Base-by-base conservation (phyloP, 1,284 basidiomycete genomes). In the Apiotrichum porosum region DNA sequence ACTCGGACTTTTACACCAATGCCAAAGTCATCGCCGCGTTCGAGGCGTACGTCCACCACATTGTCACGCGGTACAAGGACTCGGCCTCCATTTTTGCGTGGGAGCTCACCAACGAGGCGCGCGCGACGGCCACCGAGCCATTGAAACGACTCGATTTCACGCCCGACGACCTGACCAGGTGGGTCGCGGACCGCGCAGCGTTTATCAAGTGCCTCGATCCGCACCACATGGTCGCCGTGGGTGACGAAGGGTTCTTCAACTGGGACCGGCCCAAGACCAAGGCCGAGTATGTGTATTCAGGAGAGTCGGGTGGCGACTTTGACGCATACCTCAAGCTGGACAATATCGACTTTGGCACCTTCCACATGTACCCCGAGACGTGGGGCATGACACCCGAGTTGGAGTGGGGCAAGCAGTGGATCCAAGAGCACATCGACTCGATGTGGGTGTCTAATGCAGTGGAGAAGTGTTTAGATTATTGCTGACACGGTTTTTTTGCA, bases 31-130 rank as follows among this genome's bases (percentile, higher is more conserved):
- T 81, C 35, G 54, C 71, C 3, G 65, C 76, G 5, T 84, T 82
- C 68, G 79, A 80, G 69, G 79, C 83, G 51, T 84, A 80, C 53
- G 80, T 81, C 9, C 72, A 69, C 5, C 72, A 76, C 43, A 63
- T 84, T 32, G 80, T 81, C 18, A 67, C 75, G 13, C 80, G 82
- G 44, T 83, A 82, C 59, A 69, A 72, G 18, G 72, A 80, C 49
- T 76, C 74, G 43, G 66, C 80, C 1, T 67, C 75, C 17, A 61
- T 84, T 45, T 76, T 84, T 51, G 74, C 75, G 21, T 84, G 83
- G 80, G 80, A 84, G 63, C 57, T 83, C 52, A 82, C 81, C 17
- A 84, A 84, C 60, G 82, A 84, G 57, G 75, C 82, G 6, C 78
- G 81, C 76, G 72, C 63, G 35, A 43, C 74, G 9, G 38, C 22